phyloP scores from a whole-genome alignment of 805 yeast genomes.

The Candida sonorensis region DNA sequence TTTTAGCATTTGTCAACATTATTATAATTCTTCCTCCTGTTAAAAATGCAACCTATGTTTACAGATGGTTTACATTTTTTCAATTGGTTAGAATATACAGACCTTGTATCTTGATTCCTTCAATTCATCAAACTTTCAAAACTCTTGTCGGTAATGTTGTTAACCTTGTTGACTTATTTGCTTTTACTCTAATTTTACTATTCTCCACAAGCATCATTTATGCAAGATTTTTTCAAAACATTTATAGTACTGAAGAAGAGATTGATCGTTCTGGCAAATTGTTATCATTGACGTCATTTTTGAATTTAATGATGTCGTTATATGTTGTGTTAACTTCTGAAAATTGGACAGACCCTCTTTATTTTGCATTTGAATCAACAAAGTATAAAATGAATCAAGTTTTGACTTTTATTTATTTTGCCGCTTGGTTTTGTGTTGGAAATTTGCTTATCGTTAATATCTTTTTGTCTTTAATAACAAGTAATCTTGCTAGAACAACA shows the following conservation, averaged over 20 bases:
- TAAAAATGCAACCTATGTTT: constrained; percentile 44
- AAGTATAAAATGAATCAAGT: constrained; percentile 40
- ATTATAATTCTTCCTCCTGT: constrained; percentile 48
- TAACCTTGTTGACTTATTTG: constrained; percentile 58
- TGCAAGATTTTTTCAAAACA: constrained; percentile 64
- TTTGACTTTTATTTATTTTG: constrained; percentile 52
- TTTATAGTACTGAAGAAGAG: constrained; percentile 39
- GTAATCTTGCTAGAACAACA: constrained; percentile 41
- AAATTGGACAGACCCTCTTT: constrained; percentile 76
- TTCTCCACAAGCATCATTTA: constrained; percentile 55
- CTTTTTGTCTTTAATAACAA: constrained; percentile 82
- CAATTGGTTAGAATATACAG: constrained; percentile 69
- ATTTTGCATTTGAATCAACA: constrained; percentile 43
- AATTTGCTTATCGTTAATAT: constrained; percentile 68
- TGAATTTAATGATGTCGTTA: constrained; percentile 60
- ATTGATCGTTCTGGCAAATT: constrained; percentile 31
- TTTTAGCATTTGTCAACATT: constrained; percentile 50
- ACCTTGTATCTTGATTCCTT: constrained; percentile 44
- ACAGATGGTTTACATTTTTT: constrained; percentile 73
- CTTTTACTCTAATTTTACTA: constrained; percentile 59
- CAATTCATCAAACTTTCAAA: constrained; percentile 59
- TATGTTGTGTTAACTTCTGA: constrained; percentile 81
- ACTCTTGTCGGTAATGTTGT: constrained; percentile 56
- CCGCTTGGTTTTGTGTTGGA: constrained; percentile 71
- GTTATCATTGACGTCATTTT: constrained; percentile 56